Percentiles rank a stretch among this genome's conserved stretches.
These are phyloP conservation scores for Microcera coccophila DNA, from an alignment of 2,329 filamentous ascomycete species.

Conservation along the genomic window DNA sequence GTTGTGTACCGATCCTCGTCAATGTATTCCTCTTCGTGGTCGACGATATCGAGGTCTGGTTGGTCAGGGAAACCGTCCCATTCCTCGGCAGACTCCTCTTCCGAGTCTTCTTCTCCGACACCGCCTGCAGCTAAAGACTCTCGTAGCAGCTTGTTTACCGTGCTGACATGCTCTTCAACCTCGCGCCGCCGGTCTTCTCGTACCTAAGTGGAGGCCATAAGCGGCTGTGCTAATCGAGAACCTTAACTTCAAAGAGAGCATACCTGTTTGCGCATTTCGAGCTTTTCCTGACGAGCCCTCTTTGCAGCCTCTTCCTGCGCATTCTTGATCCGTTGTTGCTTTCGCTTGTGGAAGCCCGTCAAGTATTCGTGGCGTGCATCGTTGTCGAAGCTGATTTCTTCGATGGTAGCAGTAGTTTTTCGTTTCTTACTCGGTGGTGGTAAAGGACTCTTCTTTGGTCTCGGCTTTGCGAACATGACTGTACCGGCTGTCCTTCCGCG, in stretches of 20 bases:
- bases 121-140: slow-evolving; percentile 50
- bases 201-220: slow-evolving; percentile 52
- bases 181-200: slow-evolving; percentile 78
- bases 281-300: slow-evolving; percentile 71
- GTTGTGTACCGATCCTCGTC: slow-evolving; percentile 96
- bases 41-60: slow-evolving; percentile 50
- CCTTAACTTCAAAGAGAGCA: slow-evolving; percentile 14
- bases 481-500: neutral
- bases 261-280: slow-evolving; percentile 73
- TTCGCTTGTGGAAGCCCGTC: slow-evolving; percentile 96
- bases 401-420: slow-evolving; percentile 57
- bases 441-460: slow-evolving; percentile 55
- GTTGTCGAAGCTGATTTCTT: slow-evolving; percentile 83
- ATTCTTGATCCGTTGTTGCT: slow-evolving; percentile 76
- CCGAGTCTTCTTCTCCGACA: slow-evolving; percentile 39
- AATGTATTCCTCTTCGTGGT: slow-evolving; percentile 89
- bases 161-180: slow-evolving; percentile 74
- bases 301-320: slow-evolving; percentile 79
- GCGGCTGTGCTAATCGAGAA: slow-evolving; percentile 2
- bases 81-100: slow-evolving; percentile 45
- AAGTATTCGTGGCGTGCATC: slow-evolving; percentile 79
- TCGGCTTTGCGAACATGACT: slow-evolving; percentile 53
- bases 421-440: slow-evolving; percentile 63
- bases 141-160: slow-evolving; percentile 67
- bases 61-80: slow-evolving; percentile 64